A percentile compares a stretch with the other conserved stretches of the same genome.
Evolutionary conservation across 805 yeast genomes (phyloP).

Genomic region (Candida jianshihensis): DNA sequence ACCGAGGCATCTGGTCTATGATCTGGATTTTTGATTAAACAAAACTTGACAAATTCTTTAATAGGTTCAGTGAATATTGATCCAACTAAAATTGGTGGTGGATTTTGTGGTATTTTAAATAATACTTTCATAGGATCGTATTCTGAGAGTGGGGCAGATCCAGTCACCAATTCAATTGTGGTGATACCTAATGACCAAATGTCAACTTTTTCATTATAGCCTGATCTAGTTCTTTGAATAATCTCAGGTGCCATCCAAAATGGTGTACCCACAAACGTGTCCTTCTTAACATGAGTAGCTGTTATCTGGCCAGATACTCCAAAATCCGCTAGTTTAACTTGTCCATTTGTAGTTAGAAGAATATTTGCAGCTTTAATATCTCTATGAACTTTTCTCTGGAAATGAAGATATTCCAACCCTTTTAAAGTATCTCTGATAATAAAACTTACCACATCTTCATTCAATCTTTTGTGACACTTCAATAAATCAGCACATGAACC

Average conservation of each 20-base stretch:
- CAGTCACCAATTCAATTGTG: conserved; percentile 75
- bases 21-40: conserved; percentile 61
- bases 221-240: conserved; percentile 48
- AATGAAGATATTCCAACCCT: conserved; percentile 75
- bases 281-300: conserved; percentile 52
- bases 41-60: conserved; percentile 51
- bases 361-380: conserved; percentile 91
- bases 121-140: conserved; percentile 74
- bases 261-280: conserved; percentile 91
- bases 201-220: conserved; percentile 83
- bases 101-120: conserved; percentile 56
- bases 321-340: conserved; percentile 82
- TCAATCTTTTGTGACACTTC: conserved; percentile 43
- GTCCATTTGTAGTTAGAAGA: conserved; percentile 60
- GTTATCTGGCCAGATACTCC: conserved; percentile 84
- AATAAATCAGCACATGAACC: conserved; percentile 83
- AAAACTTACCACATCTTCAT: conserved; percentile 54
- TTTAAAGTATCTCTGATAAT: conserved; percentile 56
- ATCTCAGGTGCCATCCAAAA: conserved; percentile 99
- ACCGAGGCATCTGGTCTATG: conserved; percentile 55
- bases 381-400: conserved; percentile 72
- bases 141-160: conserved; percentile 72
- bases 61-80: conserved; percentile 33
- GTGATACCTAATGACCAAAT: conserved; percentile 97
- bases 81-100: conserved; percentile 54